Evolutionary conservation across 116 monocot species (phyloP), one percentile per base, ranked within the genome.

Genomic region (Dioscorea cayenensis): DNA sequence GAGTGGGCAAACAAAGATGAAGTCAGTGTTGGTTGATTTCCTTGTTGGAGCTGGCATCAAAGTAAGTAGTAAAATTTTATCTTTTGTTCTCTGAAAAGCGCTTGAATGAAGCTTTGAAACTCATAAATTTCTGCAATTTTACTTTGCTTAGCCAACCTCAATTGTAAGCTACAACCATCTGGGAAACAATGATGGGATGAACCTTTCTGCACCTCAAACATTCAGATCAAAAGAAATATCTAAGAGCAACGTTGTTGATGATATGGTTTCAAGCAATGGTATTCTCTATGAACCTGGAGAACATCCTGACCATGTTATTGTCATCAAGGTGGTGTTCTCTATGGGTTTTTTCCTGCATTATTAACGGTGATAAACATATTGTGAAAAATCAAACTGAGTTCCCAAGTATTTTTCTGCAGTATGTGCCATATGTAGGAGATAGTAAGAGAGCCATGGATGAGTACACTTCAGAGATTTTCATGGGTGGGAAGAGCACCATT

Each of bases 131-230:
- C 7, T 55, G 55, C 55, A 55, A 29, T 17, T 64, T 32, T 74
- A 37, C 49, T 66, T 16, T 70, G 5, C 37, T 43, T 67, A 97
- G 97, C 97, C 97, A 28, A 97, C 93, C 14, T 97, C 97, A 0
- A 97, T 97, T 70, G 97, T 97, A 21, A 97, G 97, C 83, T 97
- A 97, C 85, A 97, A 97, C 71, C 97, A 97, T 80, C 81, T 97
- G 7, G 97, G 97, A 14, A 97, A 97, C 83, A 97, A 97, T 51
- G 97, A 97, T 65, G 93, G 97, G 20, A 88, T 97, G 97, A 97
- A 97, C 71, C 93, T 97, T 6, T 97, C 93, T 2, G 97, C 97
- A 7, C 97, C 97, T 4, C 97, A 93, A 83, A 97, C 97, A 14
- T 97, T 97, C 78, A 77, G 93, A 4, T 97, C 97, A 14, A 97